Evolutionary conservation across 163 green algal genomes (phyloP).

Genomic region (Smithsoniella earleae): DNA sequence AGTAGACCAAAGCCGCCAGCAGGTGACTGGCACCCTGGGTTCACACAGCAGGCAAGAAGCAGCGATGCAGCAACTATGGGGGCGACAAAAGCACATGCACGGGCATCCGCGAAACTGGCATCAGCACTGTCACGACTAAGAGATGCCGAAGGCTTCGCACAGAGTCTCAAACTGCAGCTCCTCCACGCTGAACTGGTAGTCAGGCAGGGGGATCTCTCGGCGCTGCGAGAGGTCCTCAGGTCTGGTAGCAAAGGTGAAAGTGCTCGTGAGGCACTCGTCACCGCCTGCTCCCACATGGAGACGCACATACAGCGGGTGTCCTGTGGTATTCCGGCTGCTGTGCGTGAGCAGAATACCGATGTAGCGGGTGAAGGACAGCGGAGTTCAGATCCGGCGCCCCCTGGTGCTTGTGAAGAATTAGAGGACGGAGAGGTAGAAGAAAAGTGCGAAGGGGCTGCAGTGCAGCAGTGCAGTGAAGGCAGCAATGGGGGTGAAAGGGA

Average conservation of each 20-base stretch:
- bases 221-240: neutral
- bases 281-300: neutral
- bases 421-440: neutral
- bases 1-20: too few species aligned
- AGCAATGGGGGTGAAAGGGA: neutral
- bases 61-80: neutral
- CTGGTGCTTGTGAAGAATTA: neutral
- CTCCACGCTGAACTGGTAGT: slow-evolving; percentile 9
- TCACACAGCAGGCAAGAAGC: too few species aligned
- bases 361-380: neutral
- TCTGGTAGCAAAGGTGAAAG: too few species aligned
- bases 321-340: neutral
- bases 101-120: neutral
- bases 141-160: too few species aligned
- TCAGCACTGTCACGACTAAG: too few species aligned
- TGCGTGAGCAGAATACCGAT: neutral
- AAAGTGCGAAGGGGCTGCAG: neutral
- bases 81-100: neutral
- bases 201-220: neutral
- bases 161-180: neutral
- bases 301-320: neutral
- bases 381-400: neutral
- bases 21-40: too few species aligned
- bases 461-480: neutral
- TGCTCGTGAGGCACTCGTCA: neutral